phyloP scores from a whole-genome alignment of 2,329 filamentous ascomycete genomes.

The Fusarium fujikuroi region DNA sequence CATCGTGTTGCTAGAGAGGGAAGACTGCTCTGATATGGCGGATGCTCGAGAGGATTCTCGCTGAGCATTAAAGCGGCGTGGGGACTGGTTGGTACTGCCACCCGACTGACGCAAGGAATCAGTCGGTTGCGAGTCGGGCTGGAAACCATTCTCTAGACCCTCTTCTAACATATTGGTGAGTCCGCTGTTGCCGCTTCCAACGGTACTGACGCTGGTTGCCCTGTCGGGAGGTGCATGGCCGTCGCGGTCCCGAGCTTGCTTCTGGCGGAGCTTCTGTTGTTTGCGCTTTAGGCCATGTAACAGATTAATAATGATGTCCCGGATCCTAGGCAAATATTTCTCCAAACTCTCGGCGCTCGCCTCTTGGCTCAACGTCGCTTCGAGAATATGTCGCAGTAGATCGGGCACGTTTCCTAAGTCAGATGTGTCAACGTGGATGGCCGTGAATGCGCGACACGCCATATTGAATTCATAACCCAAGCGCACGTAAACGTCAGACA shows the following conservation, averaged over 20 bases:
- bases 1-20: conserved; percentile 78
- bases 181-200: conserved; percentile 65
- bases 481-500: conserved; percentile 97
- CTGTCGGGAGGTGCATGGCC: conserved; percentile 57
- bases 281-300: conserved; percentile 97
- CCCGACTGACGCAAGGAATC: conserved; percentile 44
- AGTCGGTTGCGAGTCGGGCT: conserved; percentile 50
- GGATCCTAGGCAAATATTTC: conserved; percentile 90
- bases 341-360: conserved; percentile 94
- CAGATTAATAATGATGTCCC: conserved; percentile 98
- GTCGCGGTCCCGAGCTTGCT: conserved; percentile 67
- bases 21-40: conserved; percentile 69
- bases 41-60: conserved; percentile 65
- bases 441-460: conserved; percentile 94
- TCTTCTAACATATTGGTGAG: conserved; percentile 70
- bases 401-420: conserved; percentile 97
- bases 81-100: conserved; percentile 52
- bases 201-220: conserved; percentile 68
- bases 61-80: conserved; percentile 58
- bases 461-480: conserved; percentile 99
- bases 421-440: conserved; percentile 94
- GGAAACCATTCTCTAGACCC: conserved; percentile 65
- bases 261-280: conserved; percentile 84
- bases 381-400: conserved; percentile 86
- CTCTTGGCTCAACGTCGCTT: conserved; percentile 96